Conservation (phyloP, 2,329 filamentous ascomycete genomes). For the Chaetomiaceae sp. region DNA sequence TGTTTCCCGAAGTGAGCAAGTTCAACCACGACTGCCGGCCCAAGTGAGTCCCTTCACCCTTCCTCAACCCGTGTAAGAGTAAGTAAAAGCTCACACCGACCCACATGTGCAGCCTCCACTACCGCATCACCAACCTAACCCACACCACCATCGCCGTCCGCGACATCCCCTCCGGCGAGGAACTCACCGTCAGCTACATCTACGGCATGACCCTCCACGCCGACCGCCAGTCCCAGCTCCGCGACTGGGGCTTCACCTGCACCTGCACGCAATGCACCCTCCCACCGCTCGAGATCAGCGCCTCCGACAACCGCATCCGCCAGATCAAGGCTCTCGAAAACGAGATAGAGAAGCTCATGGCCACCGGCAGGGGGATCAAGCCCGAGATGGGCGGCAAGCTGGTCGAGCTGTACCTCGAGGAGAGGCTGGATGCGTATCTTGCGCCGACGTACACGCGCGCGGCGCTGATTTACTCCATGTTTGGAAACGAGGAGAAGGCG, state of each 20-base stretch:
- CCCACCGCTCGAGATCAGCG: constrained; percentile 16
- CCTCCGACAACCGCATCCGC: constrained; percentile 33
- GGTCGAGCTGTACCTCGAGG: constrained; percentile 32
- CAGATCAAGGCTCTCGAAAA: constrained; percentile 29
- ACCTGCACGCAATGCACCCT: constrained; percentile 32
- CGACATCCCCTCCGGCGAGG: constrained; percentile 34
- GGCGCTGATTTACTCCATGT: constrained; percentile 37
- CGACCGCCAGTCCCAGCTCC: constrained; percentile 31
- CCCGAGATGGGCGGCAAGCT: constrained; percentile 30
- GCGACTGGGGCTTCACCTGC: constrained; percentile 36
- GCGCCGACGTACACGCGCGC: constrained; percentile 35
- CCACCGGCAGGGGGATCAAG: constrained; percentile 7
- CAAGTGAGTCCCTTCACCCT: constrained; percentile 31
- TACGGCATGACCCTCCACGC: constrained; percentile 26
- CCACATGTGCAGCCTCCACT: constrained; percentile 29
- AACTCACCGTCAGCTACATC: constrained; percentile 37
- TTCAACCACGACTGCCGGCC: constrained; percentile 40
- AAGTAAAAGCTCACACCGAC: not conserved
- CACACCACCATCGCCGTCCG: constrained; percentile 36
- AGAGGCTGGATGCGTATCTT: constrained; percentile 33
- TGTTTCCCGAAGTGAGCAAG: constrained; percentile 33
- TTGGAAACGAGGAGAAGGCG: constrained; percentile 33
- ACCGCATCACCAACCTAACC: constrained; percentile 34
- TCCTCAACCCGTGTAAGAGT: not conserved
- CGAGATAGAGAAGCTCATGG: constrained; percentile 27